These are phyloP conservation scores for Epichloe scottii DNA, from an alignment of 2,329 filamentous ascomycete genomes.

Conservation along the genomic window DNA sequence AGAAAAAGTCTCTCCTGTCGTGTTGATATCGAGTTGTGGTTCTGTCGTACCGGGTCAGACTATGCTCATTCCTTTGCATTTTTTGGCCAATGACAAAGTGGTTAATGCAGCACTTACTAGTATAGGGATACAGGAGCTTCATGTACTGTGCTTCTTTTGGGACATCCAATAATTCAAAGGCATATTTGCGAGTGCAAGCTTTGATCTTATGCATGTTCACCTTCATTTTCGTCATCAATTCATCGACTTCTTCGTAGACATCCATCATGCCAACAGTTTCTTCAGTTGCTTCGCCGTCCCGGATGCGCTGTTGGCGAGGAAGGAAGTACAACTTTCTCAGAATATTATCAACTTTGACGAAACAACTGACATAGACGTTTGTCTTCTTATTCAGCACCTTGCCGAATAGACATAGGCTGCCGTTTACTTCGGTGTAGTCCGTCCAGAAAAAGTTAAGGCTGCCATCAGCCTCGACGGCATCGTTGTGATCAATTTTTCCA, in stretches of 20 bases:
- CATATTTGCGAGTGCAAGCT: slow-evolving; percentile 78
- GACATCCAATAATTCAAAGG: slow-evolving; percentile 79
- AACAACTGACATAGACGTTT: slow-evolving; percentile 73
- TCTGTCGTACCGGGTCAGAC: slow-evolving; percentile 29
- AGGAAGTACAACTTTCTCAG: slow-evolving; percentile 87
- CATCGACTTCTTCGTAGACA: slow-evolving; percentile 81
- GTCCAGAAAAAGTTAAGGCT: slow-evolving; percentile 94
- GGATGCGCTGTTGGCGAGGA: slow-evolving; percentile 52
- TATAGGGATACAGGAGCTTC: slow-evolving; percentile 92
- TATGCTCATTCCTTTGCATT: neutral
- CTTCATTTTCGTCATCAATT: slow-evolving; percentile 74
- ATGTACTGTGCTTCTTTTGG: slow-evolving; percentile 85
- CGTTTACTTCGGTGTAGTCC: slow-evolving; percentile 87
- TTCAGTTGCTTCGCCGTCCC: slow-evolving; percentile 52
- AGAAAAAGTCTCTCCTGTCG: slow-evolving; percentile 78
- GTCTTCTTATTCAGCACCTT: slow-evolving; percentile 88
- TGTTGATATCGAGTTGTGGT: slow-evolving; percentile 55
- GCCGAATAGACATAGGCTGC: slow-evolving; percentile 84
- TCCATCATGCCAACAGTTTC: slow-evolving; percentile 78
- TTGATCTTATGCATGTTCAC: slow-evolving; percentile 93
- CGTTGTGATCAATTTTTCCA: slow-evolving; percentile 71
- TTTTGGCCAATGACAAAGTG: neutral
- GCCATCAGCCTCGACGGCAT: slow-evolving; percentile 88
- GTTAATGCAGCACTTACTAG: slow-evolving; percentile 34
- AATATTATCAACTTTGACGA: slow-evolving; percentile 92